Evolutionary conservation across 164 flowering plant species (phyloP), one percentile per base, ranked within the genome.

Genomic region (Hamamelis virginiana): DNA sequence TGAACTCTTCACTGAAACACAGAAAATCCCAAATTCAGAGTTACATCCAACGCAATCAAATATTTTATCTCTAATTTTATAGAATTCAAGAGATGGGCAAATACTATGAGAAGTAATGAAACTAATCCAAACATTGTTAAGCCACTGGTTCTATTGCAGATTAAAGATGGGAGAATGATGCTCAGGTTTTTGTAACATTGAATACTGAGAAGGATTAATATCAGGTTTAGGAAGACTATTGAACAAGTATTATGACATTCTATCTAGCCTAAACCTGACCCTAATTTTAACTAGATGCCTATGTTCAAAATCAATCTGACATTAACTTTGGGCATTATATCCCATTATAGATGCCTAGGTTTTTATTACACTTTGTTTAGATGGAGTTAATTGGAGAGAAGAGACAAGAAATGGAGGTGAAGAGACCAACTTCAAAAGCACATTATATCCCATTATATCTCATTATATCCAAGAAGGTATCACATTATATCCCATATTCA

Each of bases 1-100:
- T 86, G 73, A 88, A 92, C 72, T 92, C 96, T 78, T 92, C 97
- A 83, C 99, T 95, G 83, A 69, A 75, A 62, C 62, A 58, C 61
- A 79, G 45, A 72, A 19, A 69, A 48, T 52, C 27, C 41, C 16
- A 28, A 27, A 58, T 58, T 64, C 46, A 57, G 46, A 64, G 1
- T n/a, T 15, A 48, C 0, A 15, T n/a, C 25, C 22, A 48, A 60
- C 38, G 48, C 22, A 53, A 59, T 19, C 26, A 69, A 66, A n/a
- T n/a, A 9, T 16, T 6, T 14, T 1, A 65, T 16, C 51, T 52
- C 59, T 8, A 65, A 65, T 47, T 16, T 48, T 3, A 23, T 18
- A 50, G 11, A 43, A 33, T 60, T 15, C 12, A 5, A 44, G 52
- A 27, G 19, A 28, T 3, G 44, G 8, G 22, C 27, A 33, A 19